Evolutionary conservation across 371 early-diverging fungal genomes (phyloP), one percentile per base, ranked within the genome.

Genomic region (Mucor piriformis): DNA sequence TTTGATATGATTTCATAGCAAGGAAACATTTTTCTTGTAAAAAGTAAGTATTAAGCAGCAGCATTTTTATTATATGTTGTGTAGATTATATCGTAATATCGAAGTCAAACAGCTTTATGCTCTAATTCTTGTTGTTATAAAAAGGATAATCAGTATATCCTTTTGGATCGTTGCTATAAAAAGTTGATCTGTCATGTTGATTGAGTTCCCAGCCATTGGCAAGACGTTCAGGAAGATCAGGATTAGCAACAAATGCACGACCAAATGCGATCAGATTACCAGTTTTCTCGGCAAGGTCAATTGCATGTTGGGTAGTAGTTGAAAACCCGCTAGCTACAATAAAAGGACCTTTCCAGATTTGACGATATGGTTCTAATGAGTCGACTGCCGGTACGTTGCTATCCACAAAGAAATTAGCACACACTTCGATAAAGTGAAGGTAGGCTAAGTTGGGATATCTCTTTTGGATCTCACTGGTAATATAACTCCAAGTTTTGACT

Each of bases 181-280:
- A 64, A 6, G 64, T 64, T 11, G n/a, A 12, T 23, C 64, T 53
- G 13, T 64, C 34, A 51, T 64, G 59, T 3, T 24, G 13, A 23
- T 52, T 53, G 8, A 64, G 21, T 3, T 53, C 43, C 64, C 52
- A 64, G 25, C 27, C 16, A 44, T 66, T 59, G n/a, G 38, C 29
- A 4, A 66, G 38, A 27, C 69, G 54, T 6, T 57, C 23, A n/a
- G 57, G 61, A 2, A 64, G 49, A 53, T 68, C 69, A 40, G 64
- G 69, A 16, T 69, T 65, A 13, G 65, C 61, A 43, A 69, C 60
- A 35, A 65, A 65, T 1, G 25, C 20, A 3, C 69, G 54, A 2
- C 61, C 65, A 49, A 57, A 69, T 15, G 61, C 60, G 38, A 69
- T 49, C 57, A 69, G 32, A 21, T 61, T 46, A 18, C 54, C 65